Evolutionary conservation across 2,329 filamentous ascomycete species (phyloP), one percentile per base, ranked within the genome.

Genomic region (Pseudocercospora pini-densiflorae): DNA sequence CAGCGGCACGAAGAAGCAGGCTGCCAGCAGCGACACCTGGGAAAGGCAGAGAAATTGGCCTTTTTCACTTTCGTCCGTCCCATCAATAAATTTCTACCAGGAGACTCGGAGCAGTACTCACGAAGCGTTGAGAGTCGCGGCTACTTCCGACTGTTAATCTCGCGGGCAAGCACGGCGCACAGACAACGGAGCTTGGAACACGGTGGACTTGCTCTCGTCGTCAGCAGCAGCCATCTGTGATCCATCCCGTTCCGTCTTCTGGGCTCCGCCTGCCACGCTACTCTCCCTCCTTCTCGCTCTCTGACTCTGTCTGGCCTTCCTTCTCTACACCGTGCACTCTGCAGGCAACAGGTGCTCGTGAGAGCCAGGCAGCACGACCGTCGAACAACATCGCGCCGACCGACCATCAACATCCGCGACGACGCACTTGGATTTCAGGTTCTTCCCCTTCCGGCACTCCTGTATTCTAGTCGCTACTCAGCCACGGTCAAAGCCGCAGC

Each of bases 261-360:
- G 23, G n/a, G 19, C 23, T 53, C 14, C 29, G n/a, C 51, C 53
- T 57, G 53, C n/a, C 53, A 57, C 53, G 27, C 29, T 27, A 57
- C 27, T 8, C 47, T 61, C 23, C 49, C 47, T 47, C 60, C 24
- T 23, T 49, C 36, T 21, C 58, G 16, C 29, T 24, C 40, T 62
- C 59, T 51, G 49, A 31, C 40, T 29, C 53, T 49, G 43, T 31
- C 59, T 54, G 12, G 40, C 57, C 45, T 53, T 40, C 61, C 31
- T 47, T 27, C 61, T 23, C 61, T 21, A 36, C 45, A 36, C 62
- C 51, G 53, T 45, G 24, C 64, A 55, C 60, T 33, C 64, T 66
- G 64, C 60, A 61, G 64, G 64, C 64, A 62, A 62, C 64, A 62
- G 60, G 64, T 53, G 64, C 54, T 61, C 60, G 64, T 66, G 45